These are phyloP conservation scores for Brassica napus DNA, from an alignment of 345 rosid genomes.

Conservation along the genomic window DNA sequence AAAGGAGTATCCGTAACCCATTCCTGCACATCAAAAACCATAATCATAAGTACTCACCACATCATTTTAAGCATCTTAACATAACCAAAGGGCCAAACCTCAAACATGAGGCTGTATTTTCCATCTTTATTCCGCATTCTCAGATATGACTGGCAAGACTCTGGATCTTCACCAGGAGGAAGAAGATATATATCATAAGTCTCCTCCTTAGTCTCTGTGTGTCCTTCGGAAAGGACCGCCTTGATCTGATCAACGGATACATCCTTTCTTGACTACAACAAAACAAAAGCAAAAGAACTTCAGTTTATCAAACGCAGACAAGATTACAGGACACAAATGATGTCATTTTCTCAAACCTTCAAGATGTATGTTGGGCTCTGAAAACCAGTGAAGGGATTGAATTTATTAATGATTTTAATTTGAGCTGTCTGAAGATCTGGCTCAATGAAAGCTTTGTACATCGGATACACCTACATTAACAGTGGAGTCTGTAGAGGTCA, in stretches of 20 bases:
- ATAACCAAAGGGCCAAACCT: constrained; percentile 52
- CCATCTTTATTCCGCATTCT: constrained; percentile 99
- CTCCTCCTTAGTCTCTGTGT: constrained; percentile 74
- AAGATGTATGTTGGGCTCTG: constrained; percentile 95
- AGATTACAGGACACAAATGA: background rate
- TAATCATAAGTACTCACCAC: constrained; percentile 14
- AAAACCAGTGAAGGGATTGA: constrained; percentile 95
- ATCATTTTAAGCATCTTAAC: background rate
- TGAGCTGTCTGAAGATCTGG: constrained; percentile 67
- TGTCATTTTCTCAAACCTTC: constrained; percentile 56
- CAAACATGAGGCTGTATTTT: constrained; percentile 98
- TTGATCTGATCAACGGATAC: constrained; percentile 56
- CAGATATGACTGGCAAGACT: constrained; percentile 85
- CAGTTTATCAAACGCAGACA: background rate
- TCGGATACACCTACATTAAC: constrained; percentile 81
- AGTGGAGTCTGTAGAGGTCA: background rate
- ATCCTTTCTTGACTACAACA: constrained; percentile 55
- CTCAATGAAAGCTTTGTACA: constrained; percentile 99
- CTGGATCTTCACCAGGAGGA: constrained; percentile 51
- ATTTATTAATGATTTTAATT: constrained; percentile 64
- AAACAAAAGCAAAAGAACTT: constrained; percentile 23
- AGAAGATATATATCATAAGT: constrained; percentile 94
- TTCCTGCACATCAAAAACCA: constrained; percentile 59
- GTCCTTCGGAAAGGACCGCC: constrained; percentile 63
- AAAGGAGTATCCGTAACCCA: constrained; percentile 93